phyloP scores from a whole-genome alignment of 768 basidiomycete genomes.

The Arthromyces matolae region DNA sequence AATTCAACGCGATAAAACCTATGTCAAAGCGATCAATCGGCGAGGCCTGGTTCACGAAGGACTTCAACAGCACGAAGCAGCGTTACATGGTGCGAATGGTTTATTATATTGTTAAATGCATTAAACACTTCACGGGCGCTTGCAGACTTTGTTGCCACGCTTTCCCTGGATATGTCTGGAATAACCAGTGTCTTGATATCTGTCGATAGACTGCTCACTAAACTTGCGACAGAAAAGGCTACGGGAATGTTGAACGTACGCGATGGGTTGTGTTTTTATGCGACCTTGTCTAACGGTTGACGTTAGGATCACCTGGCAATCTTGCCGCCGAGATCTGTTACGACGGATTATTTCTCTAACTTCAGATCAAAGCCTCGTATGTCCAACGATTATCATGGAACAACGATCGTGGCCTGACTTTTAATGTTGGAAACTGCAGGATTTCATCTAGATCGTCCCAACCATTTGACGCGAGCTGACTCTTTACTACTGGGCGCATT shows the following conservation, averaged over 20 bases:
- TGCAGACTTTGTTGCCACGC: slow-evolving; percentile 3
- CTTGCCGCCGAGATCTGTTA: slow-evolving; percentile 85
- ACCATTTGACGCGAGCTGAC: slow-evolving; percentile 73
- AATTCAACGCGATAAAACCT: slow-evolving; percentile 72
- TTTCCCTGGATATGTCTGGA: background rate
- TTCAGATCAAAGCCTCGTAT: slow-evolving; percentile 88
- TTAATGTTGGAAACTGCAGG: slow-evolving; percentile 35
- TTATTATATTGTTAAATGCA: background rate
- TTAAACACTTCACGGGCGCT: slow-evolving; percentile 15
- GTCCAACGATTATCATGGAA: too few relatives aligned
- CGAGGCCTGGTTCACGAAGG: slow-evolving; percentile 82
- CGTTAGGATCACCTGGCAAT: slow-evolving; percentile 58
- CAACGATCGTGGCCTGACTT: too few relatives aligned
- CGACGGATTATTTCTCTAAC: slow-evolving; percentile 92
- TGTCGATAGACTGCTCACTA: background rate
- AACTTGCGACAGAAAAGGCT: slow-evolving; percentile 36
- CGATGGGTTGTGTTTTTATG: too few relatives aligned
- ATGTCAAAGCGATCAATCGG: slow-evolving; percentile 89
- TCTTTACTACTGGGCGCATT: slow-evolving; percentile 76
- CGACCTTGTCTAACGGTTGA: too few relatives aligned
- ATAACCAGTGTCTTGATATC: background rate
- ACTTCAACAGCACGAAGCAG: slow-evolving; percentile 67
- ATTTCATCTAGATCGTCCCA: slow-evolving; percentile 66
- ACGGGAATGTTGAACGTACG: slow-evolving; percentile 52
- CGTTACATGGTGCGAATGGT: slow-evolving; percentile 40